Percentiles rank a stretch among this genome's conserved stretches.
Conservation (phyloP, 2,329 filamentous ascomycete genomes). For the Rhynchosporium agropyri region DNA sequence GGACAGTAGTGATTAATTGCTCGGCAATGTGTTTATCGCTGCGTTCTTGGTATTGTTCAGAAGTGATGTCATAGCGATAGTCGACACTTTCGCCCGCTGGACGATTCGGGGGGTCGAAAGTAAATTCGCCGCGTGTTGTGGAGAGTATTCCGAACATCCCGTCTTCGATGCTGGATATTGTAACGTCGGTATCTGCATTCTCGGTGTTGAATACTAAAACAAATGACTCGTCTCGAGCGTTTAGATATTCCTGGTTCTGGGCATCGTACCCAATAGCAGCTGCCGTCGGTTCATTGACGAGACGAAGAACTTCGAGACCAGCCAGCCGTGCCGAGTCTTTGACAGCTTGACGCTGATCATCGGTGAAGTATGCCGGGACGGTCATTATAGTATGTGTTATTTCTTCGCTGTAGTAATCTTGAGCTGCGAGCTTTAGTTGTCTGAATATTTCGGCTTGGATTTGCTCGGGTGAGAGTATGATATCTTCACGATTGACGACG, state of each 20-base stretch:
- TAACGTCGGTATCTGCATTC: constrained; percentile 16
- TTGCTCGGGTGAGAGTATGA: constrained; percentile 16
- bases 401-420: constrained; percentile 6
- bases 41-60: neutral
- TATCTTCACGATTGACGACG: constrained; percentile 1
- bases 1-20: constrained; percentile 8
- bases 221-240: neutral
- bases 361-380: constrained; percentile 75
- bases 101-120: too few species aligned
- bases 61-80: neutral
- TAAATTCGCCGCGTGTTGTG: too few species aligned
- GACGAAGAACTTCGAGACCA: constrained; percentile 71
- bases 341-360: constrained; percentile 73
- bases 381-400: constrained; percentile 57
- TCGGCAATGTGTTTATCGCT: constrained; percentile 6
- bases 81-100: neutral
- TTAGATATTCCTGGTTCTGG: constrained; percentile 39
- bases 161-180: constrained; percentile 17
- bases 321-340: constrained; percentile 69
- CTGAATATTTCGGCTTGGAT: constrained; percentile 21
- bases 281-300: constrained; percentile 75
- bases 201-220: constrained; percentile 21
- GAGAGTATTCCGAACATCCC: constrained; percentile 25
- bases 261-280: constrained; percentile 73
- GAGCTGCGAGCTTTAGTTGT: constrained; percentile 24